phyloP scores from a whole-genome alignment of 1,139 yeast species.

The Saccharomyces pastorianus region DNA sequence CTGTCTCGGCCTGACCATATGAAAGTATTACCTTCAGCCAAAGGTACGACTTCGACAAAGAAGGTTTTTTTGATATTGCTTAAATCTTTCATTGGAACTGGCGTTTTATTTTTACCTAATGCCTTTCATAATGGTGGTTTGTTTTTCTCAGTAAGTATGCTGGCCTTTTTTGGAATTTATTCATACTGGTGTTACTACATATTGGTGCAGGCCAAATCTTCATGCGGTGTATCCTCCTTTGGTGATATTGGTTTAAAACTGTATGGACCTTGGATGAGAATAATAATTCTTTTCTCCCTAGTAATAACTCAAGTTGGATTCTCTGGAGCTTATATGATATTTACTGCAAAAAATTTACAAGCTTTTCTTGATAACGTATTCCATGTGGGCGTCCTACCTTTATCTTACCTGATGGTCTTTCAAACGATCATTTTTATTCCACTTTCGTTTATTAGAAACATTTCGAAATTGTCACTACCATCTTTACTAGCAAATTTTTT shows the following conservation, averaged over 20 bases:
- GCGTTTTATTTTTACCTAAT: conserved; percentile 65
- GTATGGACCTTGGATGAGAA: conserved; percentile 54
- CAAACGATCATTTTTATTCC: conserved; percentile 60
- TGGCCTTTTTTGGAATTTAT: conserved; percentile 52
- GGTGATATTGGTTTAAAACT: conserved; percentile 64
- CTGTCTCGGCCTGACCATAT: conserved; percentile 7
- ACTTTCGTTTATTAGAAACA: conserved; percentile 60
- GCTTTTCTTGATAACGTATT: conserved; percentile 49
- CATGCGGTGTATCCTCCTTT: conserved; percentile 56
- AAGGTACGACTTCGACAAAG: conserved; percentile 57
- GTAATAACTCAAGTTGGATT: conserved; percentile 68
- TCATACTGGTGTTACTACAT: conserved; percentile 67
- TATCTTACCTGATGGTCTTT: conserved; percentile 39
- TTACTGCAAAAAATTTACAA: conserved; percentile 59
- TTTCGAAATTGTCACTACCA: conserved; percentile 59
- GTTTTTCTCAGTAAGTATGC: conserved; percentile 44
- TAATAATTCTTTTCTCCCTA: conserved; percentile 52
- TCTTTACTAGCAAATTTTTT: conserved; percentile 61
- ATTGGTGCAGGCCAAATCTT: conserved; percentile 48
- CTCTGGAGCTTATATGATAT: conserved; percentile 67
- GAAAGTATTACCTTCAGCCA: conserved; percentile 21
- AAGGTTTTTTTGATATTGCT: conserved; percentile 62
- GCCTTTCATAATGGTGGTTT: conserved; percentile 73
- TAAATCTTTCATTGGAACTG: conserved; percentile 72
- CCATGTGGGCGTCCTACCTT: conserved; percentile 31